Conservation (phyloP, 257 asterid genomes). For the Fraxinus excelsior region DNA sequence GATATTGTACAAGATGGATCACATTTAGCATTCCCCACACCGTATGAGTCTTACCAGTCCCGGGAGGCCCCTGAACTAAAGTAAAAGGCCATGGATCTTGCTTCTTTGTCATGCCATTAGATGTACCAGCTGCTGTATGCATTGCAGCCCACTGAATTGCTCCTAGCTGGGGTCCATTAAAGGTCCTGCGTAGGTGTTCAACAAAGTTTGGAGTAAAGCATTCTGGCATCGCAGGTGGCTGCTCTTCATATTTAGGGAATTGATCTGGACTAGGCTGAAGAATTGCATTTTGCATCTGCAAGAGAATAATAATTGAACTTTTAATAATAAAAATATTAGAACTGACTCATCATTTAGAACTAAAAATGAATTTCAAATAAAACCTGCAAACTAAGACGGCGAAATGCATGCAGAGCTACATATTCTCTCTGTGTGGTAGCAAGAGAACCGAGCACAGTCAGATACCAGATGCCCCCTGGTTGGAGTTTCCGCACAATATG, state of each 20-base stretch:
- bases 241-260: slow-evolving; percentile 95
- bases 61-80: slow-evolving; percentile 99
- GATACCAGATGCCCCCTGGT: slow-evolving; percentile 84
- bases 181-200: slow-evolving; percentile 72
- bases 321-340: slow-evolving; percentile 21
- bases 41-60: slow-evolving; percentile 98
- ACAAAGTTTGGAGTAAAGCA: slow-evolving; percentile 93
- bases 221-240: slow-evolving; percentile 96
- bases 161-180: slow-evolving; percentile 85
- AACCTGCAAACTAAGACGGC: slow-evolving; percentile 93
- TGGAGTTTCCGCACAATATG: slow-evolving; percentile 89
- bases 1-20: slow-evolving; percentile 98
- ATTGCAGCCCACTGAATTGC: slow-evolving; percentile 99
- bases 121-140: slow-evolving; percentile 97
- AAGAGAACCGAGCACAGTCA: slow-evolving; percentile 84
- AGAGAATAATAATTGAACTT: slow-evolving; percentile 10
- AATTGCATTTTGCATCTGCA: slow-evolving; percentile 98
- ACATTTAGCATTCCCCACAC: slow-evolving; percentile 99
- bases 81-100: slow-evolving; percentile 99
- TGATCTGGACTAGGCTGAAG: slow-evolving; percentile 97
- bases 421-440: slow-evolving; percentile 98
- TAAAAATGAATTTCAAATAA: slow-evolving; percentile 14
- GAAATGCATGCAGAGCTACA: slow-evolving; percentile 91
- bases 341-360: background rate
- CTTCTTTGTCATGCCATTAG: slow-evolving; percentile 73